Conservation (phyloP, 345 rosid species). For the Acer negundo region DNA sequence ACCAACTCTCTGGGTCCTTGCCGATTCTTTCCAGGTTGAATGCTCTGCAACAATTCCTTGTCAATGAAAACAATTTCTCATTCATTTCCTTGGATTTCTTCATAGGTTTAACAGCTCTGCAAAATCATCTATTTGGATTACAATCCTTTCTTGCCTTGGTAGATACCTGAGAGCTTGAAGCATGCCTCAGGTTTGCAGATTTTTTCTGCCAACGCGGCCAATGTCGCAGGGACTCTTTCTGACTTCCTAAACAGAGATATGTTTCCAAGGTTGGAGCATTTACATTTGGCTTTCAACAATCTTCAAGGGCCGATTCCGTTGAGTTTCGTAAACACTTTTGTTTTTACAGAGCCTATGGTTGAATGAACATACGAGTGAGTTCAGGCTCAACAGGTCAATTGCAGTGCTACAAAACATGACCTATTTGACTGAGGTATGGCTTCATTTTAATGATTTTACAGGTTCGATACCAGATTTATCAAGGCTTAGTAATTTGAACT, state of each 20-base stretch:
- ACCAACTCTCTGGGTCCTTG: conserved; percentile 46
- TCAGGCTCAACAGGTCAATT: too few species aligned
- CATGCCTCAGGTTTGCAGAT: conserved; percentile 44
- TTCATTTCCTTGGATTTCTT: conserved; percentile 63
- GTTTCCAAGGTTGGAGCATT: conserved; percentile 37
- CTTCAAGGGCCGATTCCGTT: too few species aligned
- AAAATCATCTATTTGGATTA: conserved; percentile 38
- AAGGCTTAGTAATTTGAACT: too few species aligned
- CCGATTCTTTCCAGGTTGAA: conserved; percentile 61
- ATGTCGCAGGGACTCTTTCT: conserved; percentile 54
- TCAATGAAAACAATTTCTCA: conserved; percentile 47
- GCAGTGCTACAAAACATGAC: too few species aligned
- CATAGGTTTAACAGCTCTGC: conserved; percentile 47
- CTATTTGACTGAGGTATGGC: too few species aligned
- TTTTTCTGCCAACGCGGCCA: conserved; percentile 52
- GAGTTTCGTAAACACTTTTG: too few species aligned
- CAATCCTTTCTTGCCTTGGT: conserved; percentile 54
- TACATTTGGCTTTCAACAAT: too few species aligned
- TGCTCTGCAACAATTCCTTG: conserved; percentile 34
- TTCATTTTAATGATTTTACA: too few species aligned
- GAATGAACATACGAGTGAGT: too few species aligned
- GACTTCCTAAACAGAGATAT: conserved; percentile 36
- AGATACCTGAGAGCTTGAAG: conserved; percentile 48
- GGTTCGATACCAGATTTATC: too few species aligned
- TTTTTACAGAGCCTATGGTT: too few species aligned